Percentiles rank a stretch among this genome's conserved stretches.
Evolutionary conservation across 2,329 filamentous ascomycete genomes (phyloP).

Genomic region (Apiospora arundinis): DNA sequence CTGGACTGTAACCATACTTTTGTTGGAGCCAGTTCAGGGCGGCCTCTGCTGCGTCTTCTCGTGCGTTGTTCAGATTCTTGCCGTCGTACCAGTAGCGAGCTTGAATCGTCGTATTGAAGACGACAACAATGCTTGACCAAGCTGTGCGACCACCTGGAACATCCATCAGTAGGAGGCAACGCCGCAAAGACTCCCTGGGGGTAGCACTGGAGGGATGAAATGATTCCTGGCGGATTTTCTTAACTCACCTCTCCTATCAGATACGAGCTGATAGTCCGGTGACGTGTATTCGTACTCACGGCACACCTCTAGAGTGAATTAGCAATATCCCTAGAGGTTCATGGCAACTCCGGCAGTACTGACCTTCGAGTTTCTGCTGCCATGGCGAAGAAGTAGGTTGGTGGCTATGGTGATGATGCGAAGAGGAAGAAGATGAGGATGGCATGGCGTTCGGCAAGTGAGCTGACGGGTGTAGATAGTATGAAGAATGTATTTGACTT

Average conservation of each 20-base stretch:
- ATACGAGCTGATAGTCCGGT: constrained; percentile 73
- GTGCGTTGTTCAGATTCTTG: constrained; percentile 84
- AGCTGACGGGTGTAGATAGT: neutral
- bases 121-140: constrained; percentile 83
- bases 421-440: constrained; percentile 29
- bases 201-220: constrained; percentile 2
- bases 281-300: constrained; percentile 56
- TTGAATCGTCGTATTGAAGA: constrained; percentile 68
- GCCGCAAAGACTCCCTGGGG: neutral
- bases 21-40: constrained; percentile 64
- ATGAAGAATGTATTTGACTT: neutral
- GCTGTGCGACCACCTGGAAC: constrained; percentile 81
- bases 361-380: constrained; percentile 65
- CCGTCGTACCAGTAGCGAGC: constrained; percentile 93
- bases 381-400: constrained; percentile 43
- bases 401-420: constrained; percentile 24
- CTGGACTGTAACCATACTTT: neutral
- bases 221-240: constrained; percentile 23
- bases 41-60: constrained; percentile 89
- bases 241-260: constrained; percentile 74
- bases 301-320: constrained; percentile 55
- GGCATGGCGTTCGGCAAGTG: constrained; percentile 1
- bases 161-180: neutral
- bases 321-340: neutral
- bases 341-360: constrained; percentile 30